Percentiles rank a stretch among this genome's conserved stretches.
These are phyloP conservation scores for Cicer chorassanicum DNA, from an alignment of 306 rosid genomes.

Conservation along the genomic window DNA sequence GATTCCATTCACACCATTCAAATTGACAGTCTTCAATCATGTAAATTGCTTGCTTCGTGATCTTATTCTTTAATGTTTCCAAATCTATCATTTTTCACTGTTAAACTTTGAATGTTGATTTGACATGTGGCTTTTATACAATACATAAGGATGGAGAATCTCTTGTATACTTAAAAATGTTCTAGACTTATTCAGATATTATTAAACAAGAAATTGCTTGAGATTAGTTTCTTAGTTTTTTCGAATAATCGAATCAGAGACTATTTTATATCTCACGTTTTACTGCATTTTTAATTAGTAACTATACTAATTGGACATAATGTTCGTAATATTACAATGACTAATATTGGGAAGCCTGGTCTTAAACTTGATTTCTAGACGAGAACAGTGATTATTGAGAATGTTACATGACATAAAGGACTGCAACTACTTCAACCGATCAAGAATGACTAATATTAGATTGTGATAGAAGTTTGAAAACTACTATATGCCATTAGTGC, in stretches of 20 bases:
- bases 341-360: background rate
- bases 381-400: background rate
- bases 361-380: background rate
- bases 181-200: background rate
- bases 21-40: constrained; percentile 24
- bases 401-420: background rate
- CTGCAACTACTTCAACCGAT: background rate
- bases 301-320: background rate
- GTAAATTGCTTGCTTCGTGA: constrained; percentile 31
- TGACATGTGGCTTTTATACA: background rate
- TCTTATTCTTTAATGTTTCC: constrained; percentile 32
- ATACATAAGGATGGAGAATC: background rate
- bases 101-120: background rate
- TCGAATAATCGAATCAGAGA: no score
- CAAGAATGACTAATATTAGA: background rate
- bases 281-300: background rate
- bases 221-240: no score
- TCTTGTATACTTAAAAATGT: background rate
- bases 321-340: background rate
- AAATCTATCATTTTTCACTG: background rate
- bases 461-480: background rate
- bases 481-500: no score
- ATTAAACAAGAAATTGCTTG: background rate
- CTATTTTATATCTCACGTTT: background rate
- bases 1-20: constrained; percentile 14